phyloP scores from a whole-genome alignment of 331 rosid species.

The Arachis monticola region DNA sequence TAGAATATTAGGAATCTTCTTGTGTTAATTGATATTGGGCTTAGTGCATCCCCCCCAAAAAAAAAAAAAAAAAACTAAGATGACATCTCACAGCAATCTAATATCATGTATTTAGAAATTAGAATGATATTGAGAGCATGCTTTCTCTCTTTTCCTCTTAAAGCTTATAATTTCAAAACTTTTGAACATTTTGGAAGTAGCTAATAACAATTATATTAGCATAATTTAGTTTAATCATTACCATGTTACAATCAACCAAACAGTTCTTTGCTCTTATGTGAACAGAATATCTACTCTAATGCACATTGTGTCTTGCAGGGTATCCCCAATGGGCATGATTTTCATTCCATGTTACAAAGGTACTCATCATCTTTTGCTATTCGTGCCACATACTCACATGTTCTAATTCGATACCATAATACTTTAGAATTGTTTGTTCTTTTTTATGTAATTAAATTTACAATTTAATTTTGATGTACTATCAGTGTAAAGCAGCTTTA shows the following conservation, averaged over 20 bases:
- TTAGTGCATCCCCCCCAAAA: neutral
- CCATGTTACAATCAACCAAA: slow-evolving; percentile 11
- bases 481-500: too few relatives aligned
- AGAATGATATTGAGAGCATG: slow-evolving; percentile 1
- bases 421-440: slow-evolving; percentile 8
- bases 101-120: neutral
- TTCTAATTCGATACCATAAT: slow-evolving; percentile 4
- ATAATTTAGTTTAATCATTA: neutral
- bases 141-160: slow-evolving; percentile 9
- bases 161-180: slow-evolving; percentile 16
- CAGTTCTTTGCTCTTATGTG: slow-evolving; percentile 3
- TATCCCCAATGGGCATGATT: slow-evolving; percentile 95
- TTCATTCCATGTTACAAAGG: slow-evolving; percentile 99
- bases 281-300: slow-evolving; percentile 40
- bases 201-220: slow-evolving; percentile 10
- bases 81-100: neutral
- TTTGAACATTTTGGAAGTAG: slow-evolving; percentile 21
- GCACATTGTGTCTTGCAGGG: slow-evolving; percentile 55
- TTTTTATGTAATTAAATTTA: neutral
- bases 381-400: slow-evolving; percentile 3
- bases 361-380: slow-evolving; percentile 27
- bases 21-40: neutral
- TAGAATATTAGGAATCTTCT: slow-evolving; percentile 4
- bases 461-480: too few relatives aligned
- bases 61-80: too few relatives aligned